Percentiles rank a stretch among this genome's conserved stretches.
Conservation (phyloP, 768 basidiomycete genomes). For the Trametes coccinea region DNA sequence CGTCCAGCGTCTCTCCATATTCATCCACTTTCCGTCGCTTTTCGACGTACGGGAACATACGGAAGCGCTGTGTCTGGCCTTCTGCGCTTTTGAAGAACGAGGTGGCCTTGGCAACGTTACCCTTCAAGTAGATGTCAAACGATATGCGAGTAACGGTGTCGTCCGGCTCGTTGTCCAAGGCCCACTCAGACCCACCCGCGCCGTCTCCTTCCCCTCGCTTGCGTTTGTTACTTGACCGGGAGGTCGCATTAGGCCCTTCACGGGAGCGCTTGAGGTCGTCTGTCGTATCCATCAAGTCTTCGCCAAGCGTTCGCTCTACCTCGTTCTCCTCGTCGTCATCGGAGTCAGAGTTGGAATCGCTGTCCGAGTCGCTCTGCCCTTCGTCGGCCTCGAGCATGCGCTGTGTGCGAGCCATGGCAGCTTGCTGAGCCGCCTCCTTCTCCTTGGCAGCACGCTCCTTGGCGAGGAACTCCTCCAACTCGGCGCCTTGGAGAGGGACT, state of each 20-base stretch:
- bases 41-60: constrained; percentile 98
- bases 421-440: constrained; percentile 84
- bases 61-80: constrained; percentile 74
- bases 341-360: constrained; percentile 48
- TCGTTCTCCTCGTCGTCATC: constrained; percentile 67
- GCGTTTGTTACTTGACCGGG: constrained; percentile 34
- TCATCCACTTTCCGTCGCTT: constrained; percentile 90
- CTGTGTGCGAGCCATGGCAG: constrained; percentile 77
- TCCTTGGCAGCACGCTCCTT: constrained; percentile 78
- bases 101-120: constrained; percentile 85
- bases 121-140: constrained; percentile 96
- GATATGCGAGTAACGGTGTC: constrained; percentile 77
- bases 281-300: constrained; percentile 49
- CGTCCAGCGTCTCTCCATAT: constrained; percentile 93
- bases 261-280: constrained; percentile 33
- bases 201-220: constrained; percentile 45
- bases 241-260: constrained; percentile 13
- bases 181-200: constrained; percentile 63
- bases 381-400: constrained; percentile 94
- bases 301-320: constrained; percentile 55
- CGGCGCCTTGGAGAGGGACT: constrained; percentile 84
- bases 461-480: constrained; percentile 78
- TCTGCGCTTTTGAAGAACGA: constrained; percentile 84
- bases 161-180: constrained; percentile 59
- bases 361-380: constrained; percentile 78